Evolutionary conservation across 129 eudicot species (phyloP).

Genomic region (Pittosporum tobira): DNA sequence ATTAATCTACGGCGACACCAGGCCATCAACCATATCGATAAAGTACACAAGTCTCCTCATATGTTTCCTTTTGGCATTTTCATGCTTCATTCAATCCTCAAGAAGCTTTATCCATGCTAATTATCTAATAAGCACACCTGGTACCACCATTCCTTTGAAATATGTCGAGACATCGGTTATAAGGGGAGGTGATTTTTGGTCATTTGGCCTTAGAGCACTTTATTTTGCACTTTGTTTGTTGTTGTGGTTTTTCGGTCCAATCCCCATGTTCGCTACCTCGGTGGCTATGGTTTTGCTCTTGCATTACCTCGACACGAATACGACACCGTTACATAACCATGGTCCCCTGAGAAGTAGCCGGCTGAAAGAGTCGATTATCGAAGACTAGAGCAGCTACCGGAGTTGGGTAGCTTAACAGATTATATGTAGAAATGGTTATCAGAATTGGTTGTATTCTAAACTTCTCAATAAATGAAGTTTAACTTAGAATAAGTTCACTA

Average conservation of each 20-base stretch:
- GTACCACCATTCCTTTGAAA: slow-evolving; percentile 21
- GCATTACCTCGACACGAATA: slow-evolving; percentile 40
- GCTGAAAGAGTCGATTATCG: neutral
- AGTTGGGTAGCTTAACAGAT: neutral
- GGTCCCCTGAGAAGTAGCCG: slow-evolving; percentile 1
- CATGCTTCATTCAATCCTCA: slow-evolving; percentile 55
- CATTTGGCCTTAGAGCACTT: slow-evolving; percentile 49
- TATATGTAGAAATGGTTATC: neutral
- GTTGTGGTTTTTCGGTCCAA: slow-evolving; percentile 64
- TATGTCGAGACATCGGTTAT: slow-evolving; percentile 43
- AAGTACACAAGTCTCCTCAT: slow-evolving; percentile 46
- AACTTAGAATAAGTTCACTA: too few species aligned
- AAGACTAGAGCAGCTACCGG: neutral
- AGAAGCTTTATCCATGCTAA: slow-evolving; percentile 52
- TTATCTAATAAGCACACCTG: slow-evolving; percentile 46
- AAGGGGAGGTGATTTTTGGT: slow-evolving; percentile 56
- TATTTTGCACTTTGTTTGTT: slow-evolving; percentile 45
- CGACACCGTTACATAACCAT: slow-evolving; percentile 30
- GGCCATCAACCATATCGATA: slow-evolving; percentile 35
- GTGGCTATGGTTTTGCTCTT: slow-evolving; percentile 39
- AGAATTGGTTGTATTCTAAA: neutral
- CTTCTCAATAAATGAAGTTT: neutral
- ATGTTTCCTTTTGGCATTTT: slow-evolving; percentile 55
- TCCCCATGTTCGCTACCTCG: slow-evolving; percentile 63
- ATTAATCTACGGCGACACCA: slow-evolving; percentile 45